Evolutionary conservation across 176 grass and related monocot species (phyloP).

Genomic region (Chrysopogon serrulatus): DNA sequence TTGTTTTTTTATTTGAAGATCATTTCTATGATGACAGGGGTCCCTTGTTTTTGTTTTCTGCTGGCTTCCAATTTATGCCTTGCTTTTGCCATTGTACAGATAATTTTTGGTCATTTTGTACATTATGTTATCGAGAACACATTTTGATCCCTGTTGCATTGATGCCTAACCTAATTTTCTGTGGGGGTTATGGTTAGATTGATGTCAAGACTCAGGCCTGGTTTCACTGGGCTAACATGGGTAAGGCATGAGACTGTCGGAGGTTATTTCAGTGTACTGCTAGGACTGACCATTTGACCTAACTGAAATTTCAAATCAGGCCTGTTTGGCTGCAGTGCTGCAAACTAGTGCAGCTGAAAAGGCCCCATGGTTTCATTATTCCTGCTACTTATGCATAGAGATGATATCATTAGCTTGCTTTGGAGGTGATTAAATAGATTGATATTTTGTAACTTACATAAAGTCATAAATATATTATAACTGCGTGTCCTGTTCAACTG

Average conservation of each 20-base stretch:
- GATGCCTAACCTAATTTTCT: not conserved
- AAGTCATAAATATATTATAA: not conserved
- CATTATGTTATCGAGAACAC: not conserved
- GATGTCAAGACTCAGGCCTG: not conserved
- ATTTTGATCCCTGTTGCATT: conserved; percentile 9
- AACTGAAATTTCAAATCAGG: not conserved
- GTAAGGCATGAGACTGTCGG: not conserved
- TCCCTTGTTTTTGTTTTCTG: not conserved
- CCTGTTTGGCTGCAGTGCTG: not conserved
- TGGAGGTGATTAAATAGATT: not conserved
- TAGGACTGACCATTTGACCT: not conserved
- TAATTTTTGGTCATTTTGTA: not conserved
- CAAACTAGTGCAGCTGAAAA: not conserved
- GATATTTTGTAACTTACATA: not conserved
- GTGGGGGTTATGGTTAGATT: not conserved
- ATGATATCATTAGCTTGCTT: conserved; percentile 1
- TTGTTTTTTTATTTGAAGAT: not conserved
- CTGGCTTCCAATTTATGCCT: not conserved
- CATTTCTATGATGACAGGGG: not conserved
- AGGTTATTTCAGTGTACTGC: not conserved
- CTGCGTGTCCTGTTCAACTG: not conserved
- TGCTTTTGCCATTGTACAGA: not conserved
- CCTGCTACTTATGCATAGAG: not conserved
- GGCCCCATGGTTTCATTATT: not conserved
- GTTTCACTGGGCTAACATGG: not conserved